Base-by-base conservation (phyloP, 2,329 filamentous ascomycete species). In the Periglandula ipomoeae region DNA sequence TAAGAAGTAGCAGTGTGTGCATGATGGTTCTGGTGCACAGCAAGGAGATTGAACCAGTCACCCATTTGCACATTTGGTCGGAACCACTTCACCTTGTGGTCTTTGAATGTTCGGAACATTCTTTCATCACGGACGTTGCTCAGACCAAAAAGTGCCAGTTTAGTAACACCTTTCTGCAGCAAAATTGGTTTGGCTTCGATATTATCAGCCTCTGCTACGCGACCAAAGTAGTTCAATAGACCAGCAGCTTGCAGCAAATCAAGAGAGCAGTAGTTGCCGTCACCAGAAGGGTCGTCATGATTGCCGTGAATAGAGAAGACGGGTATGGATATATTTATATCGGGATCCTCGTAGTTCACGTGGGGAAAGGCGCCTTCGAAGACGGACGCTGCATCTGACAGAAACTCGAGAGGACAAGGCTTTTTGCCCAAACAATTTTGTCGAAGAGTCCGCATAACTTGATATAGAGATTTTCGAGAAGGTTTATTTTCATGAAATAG, bases 261-360 rank as follows among this genome's bases (percentile, higher is more conserved):
- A 10, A 98, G 75, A 0, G 91, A 90, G 54, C 93, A 94, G 55
- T 85, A 84, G 63, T 95, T 88, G 10, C 90, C 93, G 59, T 96
- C 90, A 9, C 93, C 93, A n/a, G 90, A 94, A 0, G 93, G 93
- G 62, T 98, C 93, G 61, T 98, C 93, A 63, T 98, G 93, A 61
- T 98, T 98, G 41, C 93, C 93, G 59, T 98, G 94, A 37, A 98
- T 98, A 1, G 91, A 95, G 63, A 98, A 98, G 24, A 98, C 89
- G 0, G 93, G 93, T 49, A 97, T 96, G 1, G 90, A 88, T 52
- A 98, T 82, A 60, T 98, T 98, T 66, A 98, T 96, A 59, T 98
- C 89, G 22, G 88, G 82, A 60, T 98, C 93, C 66, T 97, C 89
- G 67, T 98, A 98, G 67, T 98, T 98, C 67, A 95, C 91, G 64